Conservation (phyloP, 192 early-diverging fungal species). For the Linderina pennispora region DNA sequence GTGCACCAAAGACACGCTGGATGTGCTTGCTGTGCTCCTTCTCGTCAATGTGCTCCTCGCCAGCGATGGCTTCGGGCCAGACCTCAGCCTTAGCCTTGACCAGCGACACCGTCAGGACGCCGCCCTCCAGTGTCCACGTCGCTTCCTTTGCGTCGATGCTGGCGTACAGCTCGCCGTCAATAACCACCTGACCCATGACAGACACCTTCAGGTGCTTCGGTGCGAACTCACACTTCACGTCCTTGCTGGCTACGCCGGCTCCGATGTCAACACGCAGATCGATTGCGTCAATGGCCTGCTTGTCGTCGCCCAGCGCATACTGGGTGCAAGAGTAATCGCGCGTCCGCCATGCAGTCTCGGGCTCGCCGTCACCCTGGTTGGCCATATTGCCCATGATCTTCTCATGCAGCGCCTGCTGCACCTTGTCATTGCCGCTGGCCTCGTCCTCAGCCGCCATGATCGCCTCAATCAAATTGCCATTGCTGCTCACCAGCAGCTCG, state of each 20-base stretch:
- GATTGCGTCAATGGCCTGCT: slow-evolving; percentile 25
- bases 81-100: slow-evolving; percentile 20
- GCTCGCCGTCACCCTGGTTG: slow-evolving; percentile 1
- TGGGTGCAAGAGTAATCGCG: slow-evolving; percentile 31
- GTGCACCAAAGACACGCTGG: slow-evolving; percentile 21
- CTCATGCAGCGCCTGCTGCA: slow-evolving; percentile 11
- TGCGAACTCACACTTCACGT: slow-evolving; percentile 17
- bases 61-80: slow-evolving; percentile 25
- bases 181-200: slow-evolving; percentile 7
- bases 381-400: slow-evolving; percentile 34
- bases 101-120: slow-evolving; percentile 20
- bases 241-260: slow-evolving; percentile 1
- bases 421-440: not conserved
- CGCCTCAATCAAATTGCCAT: slow-evolving; percentile 57
- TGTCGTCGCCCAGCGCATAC: slow-evolving; percentile 18
- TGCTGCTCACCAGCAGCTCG: slow-evolving; percentile 46
- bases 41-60: slow-evolving; percentile 26
- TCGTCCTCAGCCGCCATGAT: slow-evolving; percentile 47
- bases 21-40: slow-evolving; percentile 31
- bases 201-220: slow-evolving; percentile 15
- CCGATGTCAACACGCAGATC: slow-evolving; percentile 28
- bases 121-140: slow-evolving; percentile 30
- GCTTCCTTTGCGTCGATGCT: slow-evolving; percentile 10
- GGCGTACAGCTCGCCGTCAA: slow-evolving; percentile 33
- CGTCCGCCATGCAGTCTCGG: slow-evolving; percentile 23